Conservation (phyloP, 148 eudicot genomes). For the Agrostemma githago region DNA sequence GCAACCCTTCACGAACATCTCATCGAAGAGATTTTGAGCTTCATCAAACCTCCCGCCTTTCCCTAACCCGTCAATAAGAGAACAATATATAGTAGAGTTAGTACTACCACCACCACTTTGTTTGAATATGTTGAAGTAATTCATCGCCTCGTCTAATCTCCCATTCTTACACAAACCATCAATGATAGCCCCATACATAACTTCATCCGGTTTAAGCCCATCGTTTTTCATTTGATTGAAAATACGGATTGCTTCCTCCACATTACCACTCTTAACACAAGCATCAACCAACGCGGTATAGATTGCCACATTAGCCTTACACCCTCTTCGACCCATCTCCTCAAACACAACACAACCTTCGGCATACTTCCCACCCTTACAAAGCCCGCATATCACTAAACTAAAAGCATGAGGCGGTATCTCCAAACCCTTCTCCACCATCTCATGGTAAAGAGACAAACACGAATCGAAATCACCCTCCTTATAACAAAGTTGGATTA, state of each 20-base stretch:
- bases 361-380: slow-evolving; percentile 64
- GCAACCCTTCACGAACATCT: slow-evolving; percentile 71
- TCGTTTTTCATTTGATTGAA: slow-evolving; percentile 62
- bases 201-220: slow-evolving; percentile 72
- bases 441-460: slow-evolving; percentile 72
- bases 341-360: slow-evolving; percentile 65
- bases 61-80: slow-evolving; percentile 86
- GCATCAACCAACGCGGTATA: slow-evolving; percentile 79
- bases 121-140: slow-evolving; percentile 53
- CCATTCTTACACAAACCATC: slow-evolving; percentile 81
- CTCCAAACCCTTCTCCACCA: slow-evolving; percentile 67
- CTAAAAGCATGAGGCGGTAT: slow-evolving; percentile 88
- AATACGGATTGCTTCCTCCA: slow-evolving; percentile 61
- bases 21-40: slow-evolving; percentile 70
- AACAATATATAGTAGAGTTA: slow-evolving; percentile 64
- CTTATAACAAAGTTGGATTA: slow-evolving; percentile 78
- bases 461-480: slow-evolving; percentile 60
- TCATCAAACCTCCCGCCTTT: slow-evolving; percentile 75
- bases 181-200: slow-evolving; percentile 79
- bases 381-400: slow-evolving; percentile 87
- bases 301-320: slow-evolving; percentile 70
- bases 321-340: slow-evolving; percentile 56
- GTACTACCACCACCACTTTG: slow-evolving; percentile 35
- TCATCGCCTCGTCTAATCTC: slow-evolving; percentile 72
- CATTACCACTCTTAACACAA: slow-evolving; percentile 53